These are phyloP conservation scores for Nakaseomyces sp. DNA, from an alignment of 1,139 yeast genomes.

Conservation along the genomic window DNA sequence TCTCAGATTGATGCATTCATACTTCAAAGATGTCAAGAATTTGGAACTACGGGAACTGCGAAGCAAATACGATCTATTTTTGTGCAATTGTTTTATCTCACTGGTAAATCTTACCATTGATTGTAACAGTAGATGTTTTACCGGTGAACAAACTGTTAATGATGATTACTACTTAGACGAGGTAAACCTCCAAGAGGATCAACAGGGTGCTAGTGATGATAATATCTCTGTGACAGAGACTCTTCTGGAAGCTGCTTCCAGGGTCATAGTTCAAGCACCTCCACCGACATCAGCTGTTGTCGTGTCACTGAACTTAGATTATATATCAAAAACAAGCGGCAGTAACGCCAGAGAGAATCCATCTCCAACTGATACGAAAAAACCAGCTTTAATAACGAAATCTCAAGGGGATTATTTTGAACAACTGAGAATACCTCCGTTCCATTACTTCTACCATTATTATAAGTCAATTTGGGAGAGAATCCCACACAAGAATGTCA, in stretches of 20 bases:
- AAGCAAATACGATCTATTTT: slow-evolving; percentile 40
- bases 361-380: slow-evolving; percentile 12
- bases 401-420: slow-evolving; percentile 23
- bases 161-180: slow-evolving; percentile 22
- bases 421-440: slow-evolving; percentile 20
- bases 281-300: slow-evolving; percentile 30
- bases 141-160: slow-evolving; percentile 17
- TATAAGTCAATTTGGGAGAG: slow-evolving; percentile 27
- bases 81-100: slow-evolving; percentile 40
- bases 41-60: slow-evolving; percentile 36
- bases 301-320: slow-evolving; percentile 21
- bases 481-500: slow-evolving; percentile 24
- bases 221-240: slow-evolving; percentile 23
- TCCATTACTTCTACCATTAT: slow-evolving; percentile 28
- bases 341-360: slow-evolving; percentile 9
- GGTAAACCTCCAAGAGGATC: slow-evolving; percentile 9
- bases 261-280: slow-evolving; percentile 20
- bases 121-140: slow-evolving; percentile 42
- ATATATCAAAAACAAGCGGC: slow-evolving; percentile 17
- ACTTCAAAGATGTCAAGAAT: slow-evolving; percentile 35
- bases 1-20: slow-evolving; percentile 26
- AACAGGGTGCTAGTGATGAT: slow-evolving; percentile 12
- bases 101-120: slow-evolving; percentile 37
- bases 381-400: slow-evolving; percentile 22
- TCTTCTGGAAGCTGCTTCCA: slow-evolving; percentile 17